Evolutionary conservation across 768 basidiomycete genomes (phyloP), one percentile per base, ranked within the genome.

Genomic region (Rhodotorula toruloides): DNA sequence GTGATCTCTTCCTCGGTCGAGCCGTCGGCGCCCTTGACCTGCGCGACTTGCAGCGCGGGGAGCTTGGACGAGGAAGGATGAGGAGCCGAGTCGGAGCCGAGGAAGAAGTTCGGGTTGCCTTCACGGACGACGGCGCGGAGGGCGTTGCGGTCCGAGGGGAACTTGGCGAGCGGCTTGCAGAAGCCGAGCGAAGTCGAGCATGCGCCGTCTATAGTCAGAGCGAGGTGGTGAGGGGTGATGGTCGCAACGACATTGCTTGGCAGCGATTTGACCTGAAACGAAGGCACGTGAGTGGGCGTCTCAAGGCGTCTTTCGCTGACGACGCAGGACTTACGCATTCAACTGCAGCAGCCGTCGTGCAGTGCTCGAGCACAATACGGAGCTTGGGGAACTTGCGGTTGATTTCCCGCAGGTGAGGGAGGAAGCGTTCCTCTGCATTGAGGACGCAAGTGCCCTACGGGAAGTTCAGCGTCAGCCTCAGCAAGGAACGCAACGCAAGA

Each of bases 111-210:
- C 7, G 91, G 87, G 77, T 94, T 89, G 7, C 93, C 93, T 85
- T 72, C 62, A 4, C 29, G 59, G 50, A 70, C 83, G 36, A 91
- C 85, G 29, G 87, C 82, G 56, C 84, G 83, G 63, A 99, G 79
- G 21, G 94, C 91, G 73, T 84, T 78, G 22, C 94, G 83, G 76
- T 99, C 96, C 71, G 88, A 87, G 3, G 94, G 94, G 76, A 85
- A 92, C 79, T 99, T 99, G 19, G 96, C 92, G 29, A 99, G 88
- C 0, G 96, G 96, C 78, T 98, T 99, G 82, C 96, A 98, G 79
- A 88, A 99, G 75, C 94, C 84, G 84, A 89, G 91, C 4, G 90
- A 84, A 77, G 98, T 91, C 3, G 92, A 90, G 3, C 92, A 92
- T 86, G 93, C 97, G 73, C 92, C 89, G 78, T 99, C 94, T 7